Evolutionary conservation across 2,329 filamentous ascomycete species (phyloP), one percentile per base, ranked within the genome.

Genomic region (Hypomyces rosellus): DNA sequence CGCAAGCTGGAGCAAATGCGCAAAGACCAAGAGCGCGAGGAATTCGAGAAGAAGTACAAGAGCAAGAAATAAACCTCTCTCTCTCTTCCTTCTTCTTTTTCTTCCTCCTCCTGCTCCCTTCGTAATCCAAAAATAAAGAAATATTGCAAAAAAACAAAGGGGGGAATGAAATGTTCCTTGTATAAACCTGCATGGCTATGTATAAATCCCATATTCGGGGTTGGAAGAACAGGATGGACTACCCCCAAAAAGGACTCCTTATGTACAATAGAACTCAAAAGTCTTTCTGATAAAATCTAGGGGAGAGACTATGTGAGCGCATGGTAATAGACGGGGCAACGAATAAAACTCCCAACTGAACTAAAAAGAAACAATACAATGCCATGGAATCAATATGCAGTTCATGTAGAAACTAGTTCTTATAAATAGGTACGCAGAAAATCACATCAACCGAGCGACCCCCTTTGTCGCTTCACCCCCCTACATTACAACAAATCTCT

Each of bases 21-120:
- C 18, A 59, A 58, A 46, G 58, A 69, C 55, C 62, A 70, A 52
- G 64, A 68, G 55, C 61, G 66, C 3, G 62, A 67, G 14, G 65
- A 69, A 54, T 70, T 69, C 49, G 65, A 72, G 39, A 69, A 64
- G 53, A 71, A 74, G 61, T 73, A 71, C 62, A 67, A 69, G 64
- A 53, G 54, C 42, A 57, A 59, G 48, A 51, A 48, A 49, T 63
- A 53, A 50, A 43, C 69, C 13, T 33, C 20, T 20, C 20, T 20
- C 20, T 30, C 25, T 30, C 6, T 11, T 6, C 8, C 25, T 11
- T n/a, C n/a, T n/a, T n/a, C n/a, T n/a, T n/a, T n/a, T n/a, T n/a
- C n/a, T n/a, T n/a, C n/a, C n/a, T n/a, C n/a, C n/a, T n/a, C n/a
- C n/a, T n/a, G n/a, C n/a, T n/a, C n/a, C n/a, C n/a, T n/a, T n/a